Evolutionary conservation across 148 eudicot genomes (phyloP), one percentile per base, ranked within the genome.

Genomic region (Agrostemma githago): DNA sequence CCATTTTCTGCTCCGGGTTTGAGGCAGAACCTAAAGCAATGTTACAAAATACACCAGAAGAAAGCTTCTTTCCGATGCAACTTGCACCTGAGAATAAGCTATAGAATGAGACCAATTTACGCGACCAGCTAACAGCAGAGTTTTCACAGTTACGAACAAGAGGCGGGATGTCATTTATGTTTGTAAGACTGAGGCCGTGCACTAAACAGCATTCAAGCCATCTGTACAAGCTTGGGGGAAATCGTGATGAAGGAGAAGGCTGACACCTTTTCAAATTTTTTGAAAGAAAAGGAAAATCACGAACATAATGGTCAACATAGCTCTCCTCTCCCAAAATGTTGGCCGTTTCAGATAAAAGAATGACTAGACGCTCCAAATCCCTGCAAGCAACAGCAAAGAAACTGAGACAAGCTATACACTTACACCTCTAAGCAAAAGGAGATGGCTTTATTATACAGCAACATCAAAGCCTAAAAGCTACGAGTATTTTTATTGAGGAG

Each of bases 171-270:
- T 92, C 96, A 75, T 68, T 71, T 56, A 26, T 72, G 73, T 79
- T 79, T 40, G 92, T 85, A 76, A 78, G 73, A 82, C 68, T 62
- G 72, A 79, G 81, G 75, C 97, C 99, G 72, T 86, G 81, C 79
- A 70, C 79, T 86, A 96, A 88, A 80, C 99, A 92, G 83, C 76
- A 84, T 67, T 90, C 95, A 76, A 96, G 86, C 99, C 99, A 96
- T 80, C 90, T 87, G 81, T 90, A 90, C 72, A 96, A 83, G 83
- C 90, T 89, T 60, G 96, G 97, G 53, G 96, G 90, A 78, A 76
- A 74, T 84, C 77, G 89, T 64, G 76, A 67, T 39, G 87, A 79
- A 37, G 63, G 68, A 78, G 79, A 65, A 74, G 72, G 66, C 79
- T 69, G 79, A 17, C 70, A 56, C 38, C 72, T 74, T 72, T 70